A percentile compares a stretch with the other conserved stretches of the same genome.
These are phyloP conservation scores for Pyrenophora graminea DNA, from an alignment of 2,329 filamentous ascomycete genomes.

Conservation along the genomic window DNA sequence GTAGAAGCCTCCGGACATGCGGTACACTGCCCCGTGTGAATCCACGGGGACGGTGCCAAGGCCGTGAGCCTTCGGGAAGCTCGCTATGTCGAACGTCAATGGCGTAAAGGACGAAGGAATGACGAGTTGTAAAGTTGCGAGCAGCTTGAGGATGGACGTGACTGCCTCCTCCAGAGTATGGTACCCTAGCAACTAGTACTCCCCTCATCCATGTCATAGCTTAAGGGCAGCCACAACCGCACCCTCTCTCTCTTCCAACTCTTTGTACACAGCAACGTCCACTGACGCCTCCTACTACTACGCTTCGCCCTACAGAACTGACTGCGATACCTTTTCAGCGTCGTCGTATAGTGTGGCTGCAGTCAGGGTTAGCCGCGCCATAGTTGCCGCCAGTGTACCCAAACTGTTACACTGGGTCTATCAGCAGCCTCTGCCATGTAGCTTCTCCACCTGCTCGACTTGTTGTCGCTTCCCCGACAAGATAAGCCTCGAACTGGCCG, in stretches of 20 bases:
- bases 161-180: conserved; percentile 20
- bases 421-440: not conserved
- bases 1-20: not conserved
- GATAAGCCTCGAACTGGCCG: not conserved
- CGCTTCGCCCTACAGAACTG: not conserved
- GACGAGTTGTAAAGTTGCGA: conserved; percentile 11
- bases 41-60: not conserved
- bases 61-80: not conserved
- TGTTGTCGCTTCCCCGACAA: not conserved
- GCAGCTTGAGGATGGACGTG: conserved; percentile 7
- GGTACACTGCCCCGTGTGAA: not conserved
- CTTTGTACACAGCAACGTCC: conserved; percentile 3
- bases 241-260: conserved; percentile 5
- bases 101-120: conserved; percentile 1
- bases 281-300: conserved; percentile 1
- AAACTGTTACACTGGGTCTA: not conserved
- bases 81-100: conserved; percentile 1
- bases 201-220: conserved; percentile 22
- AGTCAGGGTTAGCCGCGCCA: not conserved
- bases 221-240: conserved; percentile 14
- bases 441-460: not conserved
- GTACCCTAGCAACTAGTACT: conserved; percentile 31
- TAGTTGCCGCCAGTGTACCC: not conserved
- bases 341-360: not conserved
- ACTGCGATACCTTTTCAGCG: not conserved